Evolutionary conservation across 1,139 yeast species (phyloP).

Genomic region (Saccharomycopsis hybrid): DNA sequence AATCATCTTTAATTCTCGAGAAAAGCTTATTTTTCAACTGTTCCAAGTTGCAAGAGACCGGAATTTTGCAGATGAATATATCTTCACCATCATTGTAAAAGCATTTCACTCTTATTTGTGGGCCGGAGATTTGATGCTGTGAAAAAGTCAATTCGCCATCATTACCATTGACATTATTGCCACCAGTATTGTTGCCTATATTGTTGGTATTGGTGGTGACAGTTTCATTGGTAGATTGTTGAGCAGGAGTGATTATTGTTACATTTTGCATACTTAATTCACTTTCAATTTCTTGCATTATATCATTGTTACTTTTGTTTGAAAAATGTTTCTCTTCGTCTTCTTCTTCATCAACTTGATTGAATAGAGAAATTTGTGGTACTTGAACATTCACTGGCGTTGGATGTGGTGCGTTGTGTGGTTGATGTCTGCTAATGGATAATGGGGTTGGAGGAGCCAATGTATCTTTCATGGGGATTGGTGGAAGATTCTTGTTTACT

Average conservation of each 20-base stretch:
- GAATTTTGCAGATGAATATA: constrained; percentile 18
- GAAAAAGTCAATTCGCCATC: constrained; percentile 7
- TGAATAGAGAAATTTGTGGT: constrained; percentile 8
- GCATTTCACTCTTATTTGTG: constrained; percentile 20
- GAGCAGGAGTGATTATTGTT: not conserved
- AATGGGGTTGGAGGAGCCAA: constrained; percentile 16
- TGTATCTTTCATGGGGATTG: constrained; percentile 17
- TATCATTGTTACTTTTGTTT: constrained; percentile 18
- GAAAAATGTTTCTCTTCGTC: not conserved
- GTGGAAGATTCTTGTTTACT: constrained; percentile 20
- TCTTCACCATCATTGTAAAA: constrained; percentile 21
- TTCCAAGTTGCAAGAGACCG: constrained; percentile 13
- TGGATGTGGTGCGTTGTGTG: constrained; percentile 8
- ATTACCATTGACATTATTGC: not conserved
- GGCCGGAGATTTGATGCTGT: constrained; percentile 19
- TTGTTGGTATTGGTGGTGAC: not conserved
- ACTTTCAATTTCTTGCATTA: constrained; percentile 20
- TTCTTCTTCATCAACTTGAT: constrained; percentile 14
- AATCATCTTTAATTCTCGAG: constrained; percentile 14
- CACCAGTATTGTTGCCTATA: not conserved
- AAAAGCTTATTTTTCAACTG: constrained; percentile 18
- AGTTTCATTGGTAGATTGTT: not conserved
- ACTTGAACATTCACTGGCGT: constrained; percentile 11
- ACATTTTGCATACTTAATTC: constrained; percentile 16
- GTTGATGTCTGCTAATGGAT: constrained; percentile 2